phyloP scores from a whole-genome alignment of 2,329 filamentous ascomycete genomes.

The Ophiostoma ips region DNA sequence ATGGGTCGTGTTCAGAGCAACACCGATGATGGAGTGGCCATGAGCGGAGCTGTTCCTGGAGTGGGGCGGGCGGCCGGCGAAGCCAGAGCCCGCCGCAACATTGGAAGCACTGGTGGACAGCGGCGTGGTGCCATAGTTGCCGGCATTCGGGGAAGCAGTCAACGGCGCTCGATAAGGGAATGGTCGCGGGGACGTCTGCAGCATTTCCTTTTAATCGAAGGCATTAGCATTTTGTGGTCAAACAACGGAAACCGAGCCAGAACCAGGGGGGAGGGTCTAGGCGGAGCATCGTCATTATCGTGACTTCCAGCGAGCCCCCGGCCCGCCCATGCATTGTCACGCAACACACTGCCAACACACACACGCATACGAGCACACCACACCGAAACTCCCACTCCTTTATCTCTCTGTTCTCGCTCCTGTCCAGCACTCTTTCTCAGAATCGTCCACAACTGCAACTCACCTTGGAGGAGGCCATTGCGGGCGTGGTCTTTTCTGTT shows the following conservation, averaged over 20 bases:
- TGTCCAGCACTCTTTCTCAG: not conserved
- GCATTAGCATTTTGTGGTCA: conserved; percentile 10
- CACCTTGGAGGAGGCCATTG: conserved; percentile 21
- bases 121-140: conserved; percentile 24
- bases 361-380: too few relatives aligned
- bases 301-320: not conserved
- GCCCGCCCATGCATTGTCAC: too few relatives aligned
- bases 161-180: conserved; percentile 48
- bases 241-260: too few relatives aligned
- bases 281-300: too few relatives aligned
- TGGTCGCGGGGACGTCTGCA: conserved; percentile 52
- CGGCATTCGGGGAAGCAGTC: conserved; percentile 38
- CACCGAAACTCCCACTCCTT: too few relatives aligned
- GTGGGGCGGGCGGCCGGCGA: conserved; percentile 47
- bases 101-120: conserved; percentile 34
- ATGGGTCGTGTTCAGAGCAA: conserved; percentile 57
- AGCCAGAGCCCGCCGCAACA: conserved; percentile 21
- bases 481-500: not conserved
- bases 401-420: not conserved
- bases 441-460: not conserved
- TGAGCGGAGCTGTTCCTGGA: conserved; percentile 50
- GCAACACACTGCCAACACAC: too few relatives aligned
- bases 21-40: conserved; percentile 60
- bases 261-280: too few relatives aligned
- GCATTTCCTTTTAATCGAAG: conserved; percentile 40